Conservation (phyloP, 495 filamentous ascomycete species). For the Penicillium mononematosum region DNA sequence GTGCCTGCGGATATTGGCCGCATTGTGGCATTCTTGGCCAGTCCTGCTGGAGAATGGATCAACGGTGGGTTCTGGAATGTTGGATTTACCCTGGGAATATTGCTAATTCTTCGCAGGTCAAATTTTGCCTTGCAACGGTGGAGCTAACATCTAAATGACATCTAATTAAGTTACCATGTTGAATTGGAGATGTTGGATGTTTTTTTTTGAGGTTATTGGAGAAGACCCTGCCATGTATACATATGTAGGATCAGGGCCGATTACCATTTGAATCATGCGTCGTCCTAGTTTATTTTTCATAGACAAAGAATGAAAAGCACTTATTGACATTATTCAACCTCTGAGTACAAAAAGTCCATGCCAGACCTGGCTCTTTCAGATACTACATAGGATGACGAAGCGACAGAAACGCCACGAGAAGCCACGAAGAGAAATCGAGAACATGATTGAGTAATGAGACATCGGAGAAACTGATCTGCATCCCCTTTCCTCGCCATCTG, state of each 20-base stretch:
- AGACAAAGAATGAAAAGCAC: neutral
- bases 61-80: constrained; percentile 48
- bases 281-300: neutral
- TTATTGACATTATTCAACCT: neutral
- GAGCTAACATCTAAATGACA: constrained; percentile 31
- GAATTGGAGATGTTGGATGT: neutral
- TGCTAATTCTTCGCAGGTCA: constrained; percentile 25
- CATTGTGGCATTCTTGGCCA: constrained; percentile 55
- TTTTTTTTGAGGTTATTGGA: neutral
- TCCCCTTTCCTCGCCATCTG: neutral
- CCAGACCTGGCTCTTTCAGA: neutral
- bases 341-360: neutral
- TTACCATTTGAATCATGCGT: neutral
- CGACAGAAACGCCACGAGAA: no score
- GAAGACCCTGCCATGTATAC: neutral
- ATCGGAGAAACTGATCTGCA: neutral
- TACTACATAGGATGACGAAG: neutral
- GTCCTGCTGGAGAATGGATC: constrained; percentile 59
- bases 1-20: constrained; percentile 58
- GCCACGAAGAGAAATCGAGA: neutral
- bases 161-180: neutral
- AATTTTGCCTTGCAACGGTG: constrained; percentile 36
- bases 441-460: no score
- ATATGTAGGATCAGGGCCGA: neutral
- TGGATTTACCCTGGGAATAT: constrained; percentile 1